Percentiles rank a stretch among this genome's conserved stretches.
These are phyloP conservation scores for Russula ochroleuca DNA, from an alignment of 768 basidiomycete genomes.

Conservation along the genomic window DNA sequence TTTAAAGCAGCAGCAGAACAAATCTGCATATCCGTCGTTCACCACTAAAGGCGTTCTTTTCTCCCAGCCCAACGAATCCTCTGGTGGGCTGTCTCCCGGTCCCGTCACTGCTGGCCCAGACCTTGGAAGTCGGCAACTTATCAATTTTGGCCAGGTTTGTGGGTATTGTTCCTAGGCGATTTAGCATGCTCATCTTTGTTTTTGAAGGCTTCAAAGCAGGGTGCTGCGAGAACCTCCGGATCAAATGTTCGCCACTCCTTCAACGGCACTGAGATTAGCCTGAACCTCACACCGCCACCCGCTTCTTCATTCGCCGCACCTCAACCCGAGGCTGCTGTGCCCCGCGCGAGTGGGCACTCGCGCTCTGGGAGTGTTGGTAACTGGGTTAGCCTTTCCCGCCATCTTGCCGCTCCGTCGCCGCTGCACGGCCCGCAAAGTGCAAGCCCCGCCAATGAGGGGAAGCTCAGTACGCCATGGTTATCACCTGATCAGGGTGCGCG, in stretches of 20 bases:
- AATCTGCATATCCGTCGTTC: slow-evolving; percentile 74
- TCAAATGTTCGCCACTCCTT: slow-evolving; percentile 65
- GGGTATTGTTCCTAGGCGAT: not conserved
- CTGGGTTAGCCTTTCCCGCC: slow-evolving; percentile 63
- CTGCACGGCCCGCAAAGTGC: slow-evolving; percentile 48
- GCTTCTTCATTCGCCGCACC: slow-evolving; percentile 42
- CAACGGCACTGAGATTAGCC: slow-evolving; percentile 63
- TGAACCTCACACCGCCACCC: slow-evolving; percentile 56
- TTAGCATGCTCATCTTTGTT: slow-evolving; percentile 14
- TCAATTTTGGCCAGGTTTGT: slow-evolving; percentile 64
- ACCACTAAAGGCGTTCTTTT: slow-evolving; percentile 50
- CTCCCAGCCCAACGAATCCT: slow-evolving; percentile 53
- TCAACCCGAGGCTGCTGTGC: slow-evolving; percentile 40
- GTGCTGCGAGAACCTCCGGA: slow-evolving; percentile 40
- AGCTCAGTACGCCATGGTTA: slow-evolving; percentile 56
- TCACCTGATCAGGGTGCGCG: slow-evolving; percentile 34
- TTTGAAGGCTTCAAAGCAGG: slow-evolving; percentile 37
- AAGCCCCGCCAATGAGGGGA: slow-evolving; percentile 55
- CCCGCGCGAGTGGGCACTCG: slow-evolving; percentile 58
- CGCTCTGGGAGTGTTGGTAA: slow-evolving; percentile 79
- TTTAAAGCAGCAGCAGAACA: slow-evolving; percentile 66
- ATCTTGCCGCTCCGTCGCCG: slow-evolving; percentile 45
- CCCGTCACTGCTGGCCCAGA: slow-evolving; percentile 85
- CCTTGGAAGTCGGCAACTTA: slow-evolving; percentile 74
- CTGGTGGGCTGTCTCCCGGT: slow-evolving; percentile 63